Evolutionary conservation across 2,329 filamentous ascomycete species (phyloP).

Genomic region (Helotiales sp.): DNA sequence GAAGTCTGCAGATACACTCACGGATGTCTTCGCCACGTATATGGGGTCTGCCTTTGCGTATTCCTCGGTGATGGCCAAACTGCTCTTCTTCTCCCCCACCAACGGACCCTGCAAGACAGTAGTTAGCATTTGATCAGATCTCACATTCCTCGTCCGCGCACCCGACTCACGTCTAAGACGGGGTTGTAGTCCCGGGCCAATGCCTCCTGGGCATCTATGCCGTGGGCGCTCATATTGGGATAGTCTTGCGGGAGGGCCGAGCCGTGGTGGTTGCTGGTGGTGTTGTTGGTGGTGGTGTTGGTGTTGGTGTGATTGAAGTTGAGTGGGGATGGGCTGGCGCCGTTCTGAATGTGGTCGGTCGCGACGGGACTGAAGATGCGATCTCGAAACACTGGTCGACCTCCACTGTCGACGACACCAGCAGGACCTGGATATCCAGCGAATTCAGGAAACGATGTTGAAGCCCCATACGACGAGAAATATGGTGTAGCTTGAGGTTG

Average conservation of each 20-base stretch:
- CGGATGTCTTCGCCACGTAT: constrained; percentile 85
- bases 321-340: constrained; percentile 9
- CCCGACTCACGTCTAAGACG: constrained; percentile 56
- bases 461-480: not conserved
- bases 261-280: constrained; percentile 22
- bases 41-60: constrained; percentile 87
- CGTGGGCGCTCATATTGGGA: constrained; percentile 37
- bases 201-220: constrained; percentile 59
- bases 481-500: not conserved
- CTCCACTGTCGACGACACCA: constrained; percentile 26
- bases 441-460: not conserved
- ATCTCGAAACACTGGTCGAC: constrained; percentile 35
- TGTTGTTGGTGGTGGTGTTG: constrained; percentile 19
- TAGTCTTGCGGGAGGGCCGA: constrained; percentile 22
- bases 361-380: constrained; percentile 36
- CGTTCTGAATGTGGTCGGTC: constrained; percentile 14
- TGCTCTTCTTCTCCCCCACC: constrained; percentile 79
- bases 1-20: constrained; percentile 52
- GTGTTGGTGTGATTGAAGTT: constrained; percentile 6
- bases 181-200: constrained; percentile 64
- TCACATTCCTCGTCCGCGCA: constrained; percentile 19
- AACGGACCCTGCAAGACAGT: constrained; percentile 70
- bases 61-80: constrained; percentile 77
- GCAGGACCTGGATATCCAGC: not conserved
- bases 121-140: constrained; percentile 40